Evolutionary conservation across 1,284 basidiomycete genomes (phyloP), one percentile per base, ranked within the genome.

Genomic region (Takashimella koratensis): DNA sequence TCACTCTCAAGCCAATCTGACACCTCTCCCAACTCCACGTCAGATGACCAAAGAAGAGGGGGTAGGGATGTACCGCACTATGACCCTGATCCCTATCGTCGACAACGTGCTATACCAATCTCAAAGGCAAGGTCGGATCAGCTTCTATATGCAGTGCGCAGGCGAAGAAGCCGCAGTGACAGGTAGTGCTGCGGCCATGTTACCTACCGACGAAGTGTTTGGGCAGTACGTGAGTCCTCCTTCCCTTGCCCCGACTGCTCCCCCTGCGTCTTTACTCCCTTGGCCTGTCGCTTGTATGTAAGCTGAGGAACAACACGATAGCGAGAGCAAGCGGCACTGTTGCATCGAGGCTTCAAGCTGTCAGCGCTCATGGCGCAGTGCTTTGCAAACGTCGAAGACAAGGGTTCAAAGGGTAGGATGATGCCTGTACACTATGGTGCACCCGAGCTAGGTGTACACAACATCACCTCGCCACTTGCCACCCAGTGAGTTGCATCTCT

Each of bases 391-490:
- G 77, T 84, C 62, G 83, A 88, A 58, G 91, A 95, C 72, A 80
- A 75, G n/a, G 83, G 83, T 12, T 84, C 86, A n/a, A 90, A 91
- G 70, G 91, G 91, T 24, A 80, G 87, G 49, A 88, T 91, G 71
- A 92, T 92, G 90, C 89, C 88, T 8, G 85, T 90, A 50, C 93
- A 97, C 70, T 92, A 93, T 73, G 88, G 90, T 6, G 91, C 90
- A 4, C 81, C 82, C 2, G 77, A 85, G 53, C 83, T 88, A 59
- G 91, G 95, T 71, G 95, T 95, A 71, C 90, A 94, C 74, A 91
- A 89, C 25, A 94, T 97, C 59, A 95, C 92, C 3, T 92, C 89
- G 10, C 89, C 93, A 0, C 80, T 97, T n/a, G 90, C 88, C 2
- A 97, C 93, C 0, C 93, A 97, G 76, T 70, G 47, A 59, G 66